Evolutionary conservation across 352 stramenopile species (phyloP), one percentile per base, ranked within the genome.

Genomic region (Pythium brachiatum): DNA sequence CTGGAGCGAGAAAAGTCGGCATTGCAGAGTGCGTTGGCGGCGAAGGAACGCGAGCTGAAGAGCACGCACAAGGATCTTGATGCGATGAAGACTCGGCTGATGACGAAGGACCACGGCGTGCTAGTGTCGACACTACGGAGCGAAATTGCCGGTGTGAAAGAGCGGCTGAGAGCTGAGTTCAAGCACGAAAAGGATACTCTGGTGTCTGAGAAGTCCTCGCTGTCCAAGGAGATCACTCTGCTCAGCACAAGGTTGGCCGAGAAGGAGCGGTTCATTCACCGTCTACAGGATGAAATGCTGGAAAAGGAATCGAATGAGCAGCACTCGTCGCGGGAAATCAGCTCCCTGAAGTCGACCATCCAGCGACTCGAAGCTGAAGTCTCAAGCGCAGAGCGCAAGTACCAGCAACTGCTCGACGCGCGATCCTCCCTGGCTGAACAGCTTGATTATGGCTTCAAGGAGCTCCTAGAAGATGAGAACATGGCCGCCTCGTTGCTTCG

Each of bases 371-470:
- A 86, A 57, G 43, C 25, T 4, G 81, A 88, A 18, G 60, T 83
- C 8, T 60, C 75, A 16, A 70, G 68, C 29, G 74, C 72, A 11
- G 66, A 71, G 57, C 34, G 29, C 2, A 78, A 82, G 59, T 90
- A 87, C 57, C 72, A 86, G 60, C 69, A 91, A 48, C 66, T 91
- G 5, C 65, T 86, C 23, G 66, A 79, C 25, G 83, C 75, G 16
- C 71, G 70, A 1, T 75, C 73, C 0, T 75, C 74, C 15, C 63
- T 92, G 2, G 75, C 69, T 9, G 77, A 89, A 15, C 74, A 89
- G 41, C 74, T 92, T 6, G 80, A 92, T 53, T 72, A 70, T 12
- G 83, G 83, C 8, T 90, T 92, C 39, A 86, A 90, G 51, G 79
- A 88, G 43, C 54, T 92, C 4, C 47, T 92, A 23, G 64, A 86